Percentiles rank a stretch among this genome's conserved stretches.
These are phyloP conservation scores for Fonsecaea pedrosoi DNA, from an alignment of 2,329 filamentous ascomycete genomes.

Conservation along the genomic window DNA sequence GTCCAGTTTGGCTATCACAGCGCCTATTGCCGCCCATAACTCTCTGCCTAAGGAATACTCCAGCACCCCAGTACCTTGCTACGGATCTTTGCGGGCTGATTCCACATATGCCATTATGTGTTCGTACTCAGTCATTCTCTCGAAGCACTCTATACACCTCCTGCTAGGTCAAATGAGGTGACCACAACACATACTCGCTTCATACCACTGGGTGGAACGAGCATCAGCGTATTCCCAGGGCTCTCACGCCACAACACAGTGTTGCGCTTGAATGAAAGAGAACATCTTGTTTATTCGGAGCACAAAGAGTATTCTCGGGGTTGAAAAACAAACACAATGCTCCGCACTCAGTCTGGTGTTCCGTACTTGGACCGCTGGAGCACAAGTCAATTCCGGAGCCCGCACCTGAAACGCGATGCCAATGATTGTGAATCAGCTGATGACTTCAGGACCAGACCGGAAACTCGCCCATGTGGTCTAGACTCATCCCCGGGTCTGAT, in stretches of 20 bases:
- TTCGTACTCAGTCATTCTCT: background rate
- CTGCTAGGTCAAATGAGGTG: background rate
- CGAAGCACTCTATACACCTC: background rate
- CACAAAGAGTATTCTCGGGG: background rate
- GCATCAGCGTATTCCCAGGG: background rate
- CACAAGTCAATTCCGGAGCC: background rate
- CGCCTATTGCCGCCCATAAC: background rate
- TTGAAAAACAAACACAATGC: background rate
- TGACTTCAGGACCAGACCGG: constrained; percentile 11
- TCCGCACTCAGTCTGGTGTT: background rate
- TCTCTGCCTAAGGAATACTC: constrained; percentile 3
- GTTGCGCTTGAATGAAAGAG: background rate
- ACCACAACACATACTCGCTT: background rate
- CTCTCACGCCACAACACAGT: background rate
- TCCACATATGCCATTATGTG: background rate
- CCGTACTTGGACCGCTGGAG: constrained; percentile 1
- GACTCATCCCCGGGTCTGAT: background rate
- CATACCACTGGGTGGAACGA: constrained; percentile 3
- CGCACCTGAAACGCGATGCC: constrained; percentile 12
- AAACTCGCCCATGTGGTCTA: background rate
- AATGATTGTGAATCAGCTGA: constrained; percentile 11
- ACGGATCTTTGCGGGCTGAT: constrained; percentile 1
- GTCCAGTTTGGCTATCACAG: background rate
- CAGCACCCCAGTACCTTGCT: background rate
- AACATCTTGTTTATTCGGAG: background rate